Percentiles rank a stretch among this genome's conserved stretches.
Conservation (phyloP, 441 rosid species). For the Pelargonium citronellum region DNA sequence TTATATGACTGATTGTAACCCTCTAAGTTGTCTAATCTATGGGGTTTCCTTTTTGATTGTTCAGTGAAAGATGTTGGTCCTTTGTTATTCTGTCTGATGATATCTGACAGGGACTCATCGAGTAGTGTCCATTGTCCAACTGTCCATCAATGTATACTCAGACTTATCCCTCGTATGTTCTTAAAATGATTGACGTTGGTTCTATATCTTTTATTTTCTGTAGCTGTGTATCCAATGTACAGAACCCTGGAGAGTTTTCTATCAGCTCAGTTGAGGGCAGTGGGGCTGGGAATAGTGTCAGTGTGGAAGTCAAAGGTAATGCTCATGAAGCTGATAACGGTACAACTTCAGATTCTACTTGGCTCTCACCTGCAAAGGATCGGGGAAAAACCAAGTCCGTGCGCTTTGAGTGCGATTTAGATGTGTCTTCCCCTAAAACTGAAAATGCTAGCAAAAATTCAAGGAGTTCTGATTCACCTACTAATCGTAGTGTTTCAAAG, state of each 20-base stretch:
- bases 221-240: constrained; percentile 48
- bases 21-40: too few species aligned
- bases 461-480: constrained; percentile 31
- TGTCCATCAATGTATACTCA: background rate
- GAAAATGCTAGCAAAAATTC: constrained; percentile 31
- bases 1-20: too few species aligned
- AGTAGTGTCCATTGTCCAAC: too few species aligned
- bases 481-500: constrained; percentile 30
- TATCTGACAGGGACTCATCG: too few species aligned
- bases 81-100: background rate
- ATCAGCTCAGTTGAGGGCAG: constrained; percentile 35
- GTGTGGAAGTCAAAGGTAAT: constrained; percentile 24
- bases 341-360: constrained; percentile 25
- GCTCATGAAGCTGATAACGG: constrained; percentile 14
- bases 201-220: constrained; percentile 16
- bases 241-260: constrained; percentile 28
- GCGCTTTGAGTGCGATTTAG: constrained; percentile 58
- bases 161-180: background rate
- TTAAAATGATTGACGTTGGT: background rate
- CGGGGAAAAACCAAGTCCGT: constrained; percentile 56
- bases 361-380: constrained; percentile 30
- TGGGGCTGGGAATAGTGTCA: constrained; percentile 28
- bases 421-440: constrained; percentile 35
- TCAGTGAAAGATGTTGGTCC: background rate
- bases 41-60: too few species aligned